Evolutionary conservation across 495 filamentous ascomycete genomes (phyloP).

Genomic region (Annulohypoxylon stygium): DNA sequence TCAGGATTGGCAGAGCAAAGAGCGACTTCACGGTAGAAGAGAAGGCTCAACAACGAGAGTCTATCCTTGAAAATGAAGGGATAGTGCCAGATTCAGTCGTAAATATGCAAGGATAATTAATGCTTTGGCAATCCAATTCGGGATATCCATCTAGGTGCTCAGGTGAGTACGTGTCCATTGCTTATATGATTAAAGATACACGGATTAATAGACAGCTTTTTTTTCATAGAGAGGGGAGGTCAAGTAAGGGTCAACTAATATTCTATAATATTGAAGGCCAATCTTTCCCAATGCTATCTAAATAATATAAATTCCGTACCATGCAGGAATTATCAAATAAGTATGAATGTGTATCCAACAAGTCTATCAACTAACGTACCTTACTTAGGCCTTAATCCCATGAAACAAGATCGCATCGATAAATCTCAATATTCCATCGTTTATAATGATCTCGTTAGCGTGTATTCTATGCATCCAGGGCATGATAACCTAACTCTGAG

Average conservation of each 20-base stretch:
- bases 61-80: not conserved
- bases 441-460: slow-evolving; percentile 3
- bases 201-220: too few species aligned
- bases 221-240: too few species aligned
- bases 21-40: slow-evolving; percentile 13
- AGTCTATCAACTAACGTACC: not conserved
- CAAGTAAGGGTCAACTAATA: not conserved
- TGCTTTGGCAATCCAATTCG: not conserved
- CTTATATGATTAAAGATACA: not conserved
- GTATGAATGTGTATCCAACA: not conserved
- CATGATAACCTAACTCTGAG: slow-evolving; percentile 1
- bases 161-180: not conserved
- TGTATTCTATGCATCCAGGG: not conserved
- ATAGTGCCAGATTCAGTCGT: not conserved
- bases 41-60: slow-evolving; percentile 6
- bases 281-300: not conserved
- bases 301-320: not conserved
- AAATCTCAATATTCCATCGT: not conserved
- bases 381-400: not conserved
- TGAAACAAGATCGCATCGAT: not conserved
- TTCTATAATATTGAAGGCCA: not conserved
- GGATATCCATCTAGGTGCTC: too few species aligned
- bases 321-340: not conserved
- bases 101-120: not conserved
- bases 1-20: slow-evolving; percentile 10